These are phyloP conservation scores for Ampelocalamus luodianensis DNA, from an alignment of 176 grass and related monocot genomes.

Conservation along the genomic window DNA sequence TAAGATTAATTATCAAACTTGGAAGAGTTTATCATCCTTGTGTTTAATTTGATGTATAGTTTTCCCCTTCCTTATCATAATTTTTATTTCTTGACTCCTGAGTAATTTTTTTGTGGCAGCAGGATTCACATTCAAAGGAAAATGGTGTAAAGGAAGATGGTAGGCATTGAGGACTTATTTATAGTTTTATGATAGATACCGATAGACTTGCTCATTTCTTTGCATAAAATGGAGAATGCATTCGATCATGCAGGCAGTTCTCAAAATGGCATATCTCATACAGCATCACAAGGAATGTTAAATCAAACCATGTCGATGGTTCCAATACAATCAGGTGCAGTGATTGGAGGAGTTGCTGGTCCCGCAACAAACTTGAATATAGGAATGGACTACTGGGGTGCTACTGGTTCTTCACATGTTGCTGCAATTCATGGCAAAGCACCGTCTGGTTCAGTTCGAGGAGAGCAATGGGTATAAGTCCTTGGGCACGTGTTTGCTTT, in stretches of 20 bases:
- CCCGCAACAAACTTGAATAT: constrained; percentile 80
- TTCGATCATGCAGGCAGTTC: constrained; percentile 48
- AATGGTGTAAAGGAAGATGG: constrained; percentile 65
- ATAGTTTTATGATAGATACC: constrained; percentile 16
- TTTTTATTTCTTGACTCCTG: constrained; percentile 21
- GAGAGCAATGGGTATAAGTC: constrained; percentile 63
- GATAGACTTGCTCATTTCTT: constrained; percentile 27
- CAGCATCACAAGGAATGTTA: constrained; percentile 55
- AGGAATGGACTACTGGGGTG: constrained; percentile 81
- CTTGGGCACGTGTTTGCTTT: constrained; percentile 28
- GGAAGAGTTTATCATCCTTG: not conserved
- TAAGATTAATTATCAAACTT: constrained; percentile 11
- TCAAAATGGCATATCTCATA: constrained; percentile 62
- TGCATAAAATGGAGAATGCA: constrained; percentile 45
- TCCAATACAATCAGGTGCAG: constrained; percentile 58
- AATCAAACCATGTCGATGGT: constrained; percentile 63
- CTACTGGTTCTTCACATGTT: constrained; percentile 61
- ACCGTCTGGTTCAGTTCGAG: constrained; percentile 47
- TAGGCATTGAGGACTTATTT: constrained; percentile 45
- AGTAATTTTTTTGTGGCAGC: constrained; percentile 23
- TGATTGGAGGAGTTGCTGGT: constrained; percentile 63
- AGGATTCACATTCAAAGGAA: constrained; percentile 72
- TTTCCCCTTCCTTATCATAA: not conserved
- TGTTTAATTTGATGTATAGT: not conserved
- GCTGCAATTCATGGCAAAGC: constrained; percentile 56